These are phyloP conservation scores for Fraxinus floribunda DNA, from an alignment of 305 asterid species.

Conservation along the genomic window DNA sequence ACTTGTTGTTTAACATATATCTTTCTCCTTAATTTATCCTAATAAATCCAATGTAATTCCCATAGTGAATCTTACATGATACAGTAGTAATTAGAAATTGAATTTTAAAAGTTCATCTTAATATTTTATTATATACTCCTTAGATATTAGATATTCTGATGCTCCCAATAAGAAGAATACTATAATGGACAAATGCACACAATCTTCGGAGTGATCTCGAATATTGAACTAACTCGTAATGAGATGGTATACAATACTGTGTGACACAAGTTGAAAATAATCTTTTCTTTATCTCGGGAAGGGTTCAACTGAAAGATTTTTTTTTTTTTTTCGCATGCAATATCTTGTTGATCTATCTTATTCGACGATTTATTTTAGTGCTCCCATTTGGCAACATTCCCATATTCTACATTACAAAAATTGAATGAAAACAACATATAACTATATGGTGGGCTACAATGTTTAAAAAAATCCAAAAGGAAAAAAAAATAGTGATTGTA, in stretches of 20 bases:
- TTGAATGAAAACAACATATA: background rate
- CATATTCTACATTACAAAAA: background rate
- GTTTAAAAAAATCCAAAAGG: background rate
- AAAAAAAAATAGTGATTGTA: background rate
- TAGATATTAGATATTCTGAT: background rate
- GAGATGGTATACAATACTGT: background rate
- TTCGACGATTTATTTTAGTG: background rate
- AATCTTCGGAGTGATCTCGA: background rate
- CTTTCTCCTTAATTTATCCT: background rate
- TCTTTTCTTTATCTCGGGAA: background rate
- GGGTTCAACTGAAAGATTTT: background rate
- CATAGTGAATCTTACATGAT: conserved; percentile 4
- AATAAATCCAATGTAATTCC: background rate
- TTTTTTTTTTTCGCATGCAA: background rate
- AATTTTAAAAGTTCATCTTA: background rate
- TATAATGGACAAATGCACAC: background rate
- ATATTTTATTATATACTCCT: background rate
- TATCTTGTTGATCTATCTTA: background rate
- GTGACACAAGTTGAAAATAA: background rate
- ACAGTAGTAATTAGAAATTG: background rate
- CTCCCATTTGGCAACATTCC: background rate
- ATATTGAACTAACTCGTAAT: background rate
- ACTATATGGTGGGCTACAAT: conserved; percentile 6
- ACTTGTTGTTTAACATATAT: background rate
- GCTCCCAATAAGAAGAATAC: background rate